A percentile compares a stretch with the other conserved stretches of the same genome.
These are phyloP conservation scores for Aphanoascus verrucosus DNA, from an alignment of 2,329 filamentous ascomycete species.

Conservation along the genomic window DNA sequence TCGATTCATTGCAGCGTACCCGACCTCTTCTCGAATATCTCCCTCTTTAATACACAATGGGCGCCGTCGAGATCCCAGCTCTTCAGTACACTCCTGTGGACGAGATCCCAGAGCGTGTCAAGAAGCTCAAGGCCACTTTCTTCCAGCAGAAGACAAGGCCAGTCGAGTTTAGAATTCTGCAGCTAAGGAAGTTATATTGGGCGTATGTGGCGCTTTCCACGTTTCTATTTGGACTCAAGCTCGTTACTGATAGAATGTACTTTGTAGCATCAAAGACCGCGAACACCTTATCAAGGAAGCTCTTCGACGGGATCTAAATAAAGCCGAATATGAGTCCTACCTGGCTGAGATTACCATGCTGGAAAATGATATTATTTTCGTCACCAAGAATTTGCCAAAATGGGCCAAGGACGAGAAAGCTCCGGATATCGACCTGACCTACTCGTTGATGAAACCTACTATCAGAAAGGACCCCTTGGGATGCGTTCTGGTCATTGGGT, in stretches of 20 bases:
- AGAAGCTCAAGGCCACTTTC: constrained; percentile 58
- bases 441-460: constrained; percentile 58
- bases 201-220: constrained; percentile 38
- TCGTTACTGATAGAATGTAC: constrained; percentile 13
- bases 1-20: neutral
- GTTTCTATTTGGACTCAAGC: neutral
- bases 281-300: constrained; percentile 62
- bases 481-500: constrained; percentile 71
- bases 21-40: neutral
- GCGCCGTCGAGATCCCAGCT: constrained; percentile 26
- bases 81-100: constrained; percentile 56
- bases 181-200: constrained; percentile 95
- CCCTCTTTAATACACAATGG: constrained; percentile 6
- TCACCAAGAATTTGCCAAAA: constrained; percentile 64
- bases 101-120: constrained; percentile 52
- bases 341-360: constrained; percentile 67
- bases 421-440: constrained; percentile 56
- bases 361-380: constrained; percentile 69
- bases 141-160: constrained; percentile 70
- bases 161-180: constrained; percentile 67
- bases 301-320: constrained; percentile 65
- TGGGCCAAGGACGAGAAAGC: constrained; percentile 76
- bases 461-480: constrained; percentile 84
- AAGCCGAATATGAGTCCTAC: constrained; percentile 62
- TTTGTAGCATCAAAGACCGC: constrained; percentile 57